Percentiles rank a stretch among this genome's conserved stretches.
Conservation (phyloP, 2,329 filamentous ascomycete genomes). For the Claviceps africana region DNA sequence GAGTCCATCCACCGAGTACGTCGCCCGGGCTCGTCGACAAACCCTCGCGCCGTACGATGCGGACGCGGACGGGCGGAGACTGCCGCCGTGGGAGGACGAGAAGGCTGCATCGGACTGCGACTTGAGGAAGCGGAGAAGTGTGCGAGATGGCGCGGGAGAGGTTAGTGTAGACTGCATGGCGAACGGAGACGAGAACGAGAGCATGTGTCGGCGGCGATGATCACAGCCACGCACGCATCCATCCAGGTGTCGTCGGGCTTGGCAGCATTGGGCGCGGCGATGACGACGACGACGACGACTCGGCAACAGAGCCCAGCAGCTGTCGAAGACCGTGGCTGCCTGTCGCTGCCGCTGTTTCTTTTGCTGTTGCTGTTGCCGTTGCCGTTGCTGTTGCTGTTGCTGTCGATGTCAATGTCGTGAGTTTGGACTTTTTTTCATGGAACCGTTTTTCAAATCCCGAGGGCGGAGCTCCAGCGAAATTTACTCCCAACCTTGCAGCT, state of each 20-base stretch:
- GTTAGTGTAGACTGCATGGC: constrained; percentile 32
- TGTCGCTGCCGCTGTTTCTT: not conserved
- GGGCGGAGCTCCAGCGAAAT: too few species aligned
- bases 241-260: not conserved
- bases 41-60: constrained; percentile 6
- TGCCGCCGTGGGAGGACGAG: constrained; percentile 26
- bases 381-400: too few species aligned
- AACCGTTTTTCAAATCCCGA: not conserved
- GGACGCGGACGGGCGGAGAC: not conserved
- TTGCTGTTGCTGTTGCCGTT: not conserved
- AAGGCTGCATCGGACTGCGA: constrained; percentile 51
- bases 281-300: constrained; percentile 6
- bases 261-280: constrained; percentile 6
- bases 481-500: too few species aligned
- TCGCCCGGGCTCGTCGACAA: constrained; percentile 11
- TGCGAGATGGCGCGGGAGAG: constrained; percentile 35
- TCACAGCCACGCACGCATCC: not conserved
- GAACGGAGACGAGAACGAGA: constrained; percentile 3
- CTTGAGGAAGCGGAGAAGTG: constrained; percentile 58
- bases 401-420: too few species aligned
- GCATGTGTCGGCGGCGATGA: constrained; percentile 6
- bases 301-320: not conserved
- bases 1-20: not conserved
- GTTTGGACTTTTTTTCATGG: not conserved
- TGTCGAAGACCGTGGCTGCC: not conserved